Conservation (phyloP, 1,139 yeast genomes). For the Kluyveromyces sp. region DNA sequence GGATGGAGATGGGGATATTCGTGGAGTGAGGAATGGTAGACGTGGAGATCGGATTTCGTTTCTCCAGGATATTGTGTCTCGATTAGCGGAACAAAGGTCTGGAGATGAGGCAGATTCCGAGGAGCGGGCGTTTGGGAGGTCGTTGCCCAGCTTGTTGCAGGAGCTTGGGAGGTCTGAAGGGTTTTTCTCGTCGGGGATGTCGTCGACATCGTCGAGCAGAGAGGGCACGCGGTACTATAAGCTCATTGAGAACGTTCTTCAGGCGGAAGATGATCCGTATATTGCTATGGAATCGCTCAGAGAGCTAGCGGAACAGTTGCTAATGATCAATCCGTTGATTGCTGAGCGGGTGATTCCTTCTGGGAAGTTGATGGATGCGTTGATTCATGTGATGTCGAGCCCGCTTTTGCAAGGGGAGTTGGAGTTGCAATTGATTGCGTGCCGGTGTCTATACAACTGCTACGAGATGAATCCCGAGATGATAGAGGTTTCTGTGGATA, state of each 20-base stretch:
- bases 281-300: conserved; percentile 51
- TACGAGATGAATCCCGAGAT: conserved; percentile 70
- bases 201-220: conserved; percentile 2
- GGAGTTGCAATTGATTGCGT: conserved; percentile 75
- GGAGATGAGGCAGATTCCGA: conserved; percentile 11
- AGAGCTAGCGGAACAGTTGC: conserved; percentile 52
- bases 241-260: conserved; percentile 22
- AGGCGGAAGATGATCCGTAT: conserved; percentile 37
- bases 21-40: conserved; percentile 9
- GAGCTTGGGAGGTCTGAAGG: conserved; percentile 13
- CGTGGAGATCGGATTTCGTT: conserved; percentile 9
- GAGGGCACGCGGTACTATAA: conserved; percentile 17
- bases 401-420: conserved; percentile 55
- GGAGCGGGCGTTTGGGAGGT: conserved; percentile 31
- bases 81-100: conserved; percentile 13
- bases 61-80: conserved; percentile 18
- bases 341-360: conserved; percentile 64
- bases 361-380: conserved; percentile 43
- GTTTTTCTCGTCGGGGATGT: neutral
- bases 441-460: conserved; percentile 77
- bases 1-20: conserved; percentile 21
- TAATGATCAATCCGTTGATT: conserved; percentile 60
- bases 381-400: conserved; percentile 54
- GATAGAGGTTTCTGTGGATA: conserved; percentile 55
- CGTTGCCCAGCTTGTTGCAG: conserved; percentile 36